These are phyloP conservation scores for Xylaria nigripes DNA, from an alignment of 495 filamentous ascomycete species.

Conservation along the genomic window DNA sequence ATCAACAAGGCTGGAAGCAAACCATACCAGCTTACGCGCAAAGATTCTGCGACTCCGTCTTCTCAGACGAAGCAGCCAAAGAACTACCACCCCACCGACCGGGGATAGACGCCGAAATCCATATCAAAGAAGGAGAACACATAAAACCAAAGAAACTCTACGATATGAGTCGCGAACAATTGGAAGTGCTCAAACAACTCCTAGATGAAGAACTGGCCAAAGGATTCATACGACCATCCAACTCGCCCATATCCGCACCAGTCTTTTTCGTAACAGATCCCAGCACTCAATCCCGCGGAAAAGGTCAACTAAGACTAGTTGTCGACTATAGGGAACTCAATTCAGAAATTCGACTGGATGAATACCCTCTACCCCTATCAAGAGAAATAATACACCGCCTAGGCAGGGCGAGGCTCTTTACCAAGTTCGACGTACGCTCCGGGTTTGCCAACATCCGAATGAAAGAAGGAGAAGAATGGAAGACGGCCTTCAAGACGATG, in stretches of 20 bases:
- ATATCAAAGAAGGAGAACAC: not conserved
- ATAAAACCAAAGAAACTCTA: not conserved
- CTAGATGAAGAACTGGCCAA: not conserved
- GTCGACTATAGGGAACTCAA: not conserved
- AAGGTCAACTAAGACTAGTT: not conserved
- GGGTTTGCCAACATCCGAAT: conserved; percentile 21
- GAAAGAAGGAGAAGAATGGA: conserved; percentile 17
- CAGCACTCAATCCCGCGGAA: not conserved
- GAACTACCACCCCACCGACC: not conserved
- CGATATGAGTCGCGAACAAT: not conserved
- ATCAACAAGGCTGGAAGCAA: not conserved
- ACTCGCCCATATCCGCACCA: not conserved
- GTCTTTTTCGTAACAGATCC: not conserved
- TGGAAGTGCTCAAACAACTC: not conserved
- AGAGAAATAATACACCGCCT: not conserved
- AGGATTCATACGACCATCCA: not conserved
- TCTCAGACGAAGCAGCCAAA: not conserved
- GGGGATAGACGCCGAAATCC: not conserved
- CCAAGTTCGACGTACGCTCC: conserved; percentile 3
- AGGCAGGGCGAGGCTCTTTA: not conserved
- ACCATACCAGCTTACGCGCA: not conserved
- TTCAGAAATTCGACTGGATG: not conserved
- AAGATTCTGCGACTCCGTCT: not conserved
- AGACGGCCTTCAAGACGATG: conserved; percentile 25
- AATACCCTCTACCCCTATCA: not conserved